A percentile compares a stretch with the other conserved stretches of the same genome.
phyloP scores from a whole-genome alignment of 495 filamentous ascomycete genomes.

The Aspergillus bertholletiae region DNA sequence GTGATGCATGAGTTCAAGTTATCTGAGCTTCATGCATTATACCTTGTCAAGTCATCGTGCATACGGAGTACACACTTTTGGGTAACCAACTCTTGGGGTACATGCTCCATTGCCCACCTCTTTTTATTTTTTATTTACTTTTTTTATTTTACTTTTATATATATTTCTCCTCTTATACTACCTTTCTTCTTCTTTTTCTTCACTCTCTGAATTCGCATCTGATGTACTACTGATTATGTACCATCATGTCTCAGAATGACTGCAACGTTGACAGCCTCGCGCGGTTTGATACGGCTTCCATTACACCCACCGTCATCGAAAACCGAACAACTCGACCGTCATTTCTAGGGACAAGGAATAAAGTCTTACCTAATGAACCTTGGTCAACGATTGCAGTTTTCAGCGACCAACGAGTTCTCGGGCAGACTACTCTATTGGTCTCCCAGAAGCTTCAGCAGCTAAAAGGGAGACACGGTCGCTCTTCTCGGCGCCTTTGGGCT shows the following conservation, averaged over 20 bases:
- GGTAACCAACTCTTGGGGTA: too few species aligned
- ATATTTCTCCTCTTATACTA: too few species aligned
- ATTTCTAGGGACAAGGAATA: not conserved
- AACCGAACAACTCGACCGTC: not conserved
- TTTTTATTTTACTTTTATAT: too few species aligned
- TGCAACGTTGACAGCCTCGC: not conserved
- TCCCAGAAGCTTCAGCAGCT: not conserved
- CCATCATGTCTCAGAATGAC: not conserved
- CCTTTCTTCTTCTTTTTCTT: too few species aligned
- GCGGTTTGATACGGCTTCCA: not conserved
- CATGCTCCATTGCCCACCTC: too few species aligned
- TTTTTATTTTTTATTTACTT: too few species aligned
- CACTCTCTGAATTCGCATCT: too few species aligned
- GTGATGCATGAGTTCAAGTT: not conserved
- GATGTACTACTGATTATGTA: too few species aligned
- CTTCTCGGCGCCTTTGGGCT: not conserved
- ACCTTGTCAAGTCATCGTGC: not conserved
- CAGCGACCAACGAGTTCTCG: not conserved
- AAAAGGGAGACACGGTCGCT: not conserved
- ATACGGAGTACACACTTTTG: not conserved
- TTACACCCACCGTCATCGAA: not conserved
- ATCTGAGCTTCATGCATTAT: constrained; percentile 3
- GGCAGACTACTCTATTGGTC: not conserved
- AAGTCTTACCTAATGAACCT: not conserved
- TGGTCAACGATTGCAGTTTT: not conserved